phyloP scores from a whole-genome alignment of 352 stramenopile species.

The Globisporangium parvum region DNA sequence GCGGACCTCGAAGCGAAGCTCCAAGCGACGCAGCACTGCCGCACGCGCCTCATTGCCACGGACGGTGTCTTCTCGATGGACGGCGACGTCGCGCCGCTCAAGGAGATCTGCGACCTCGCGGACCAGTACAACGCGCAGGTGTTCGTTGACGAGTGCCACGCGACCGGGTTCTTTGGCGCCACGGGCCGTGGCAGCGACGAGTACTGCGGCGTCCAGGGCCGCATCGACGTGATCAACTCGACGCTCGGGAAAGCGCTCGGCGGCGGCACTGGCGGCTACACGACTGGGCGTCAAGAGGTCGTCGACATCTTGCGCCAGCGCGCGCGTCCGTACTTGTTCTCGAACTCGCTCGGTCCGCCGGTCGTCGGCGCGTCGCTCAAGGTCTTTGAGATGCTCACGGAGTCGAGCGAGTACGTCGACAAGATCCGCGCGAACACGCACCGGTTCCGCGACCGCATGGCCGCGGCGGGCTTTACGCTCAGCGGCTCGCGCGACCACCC shows the following conservation, averaged over 20 bases:
- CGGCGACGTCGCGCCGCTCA: constrained; percentile 88
- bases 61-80: constrained; percentile 96
- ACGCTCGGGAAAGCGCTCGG: constrained; percentile 93
- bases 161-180: constrained; percentile 90
- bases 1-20: constrained; percentile 87
- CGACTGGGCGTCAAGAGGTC: constrained; percentile 82
- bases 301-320: constrained; percentile 91
- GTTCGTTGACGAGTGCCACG: constrained; percentile 94
- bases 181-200: constrained; percentile 91
- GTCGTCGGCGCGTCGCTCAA: constrained; percentile 91
- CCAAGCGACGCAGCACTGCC: constrained; percentile 85
- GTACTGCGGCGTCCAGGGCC: constrained; percentile 85
- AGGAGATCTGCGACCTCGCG: constrained; percentile 87
- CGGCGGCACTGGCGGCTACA: constrained; percentile 92
- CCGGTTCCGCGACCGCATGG: constrained; percentile 90
- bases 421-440: constrained; percentile 88
- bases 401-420: constrained; percentile 81
- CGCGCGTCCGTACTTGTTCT: constrained; percentile 91
- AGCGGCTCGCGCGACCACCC: constrained; percentile 84
- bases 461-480: constrained; percentile 85
- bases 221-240: constrained; percentile 93
- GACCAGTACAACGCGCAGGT: constrained; percentile 92
- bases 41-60: constrained; percentile 88
- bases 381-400: constrained; percentile 91
- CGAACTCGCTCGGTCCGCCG: constrained; percentile 90